Evolutionary conservation across 768 basidiomycete genomes (phyloP).

Genomic region (Auricularia auricula-judae): DNA sequence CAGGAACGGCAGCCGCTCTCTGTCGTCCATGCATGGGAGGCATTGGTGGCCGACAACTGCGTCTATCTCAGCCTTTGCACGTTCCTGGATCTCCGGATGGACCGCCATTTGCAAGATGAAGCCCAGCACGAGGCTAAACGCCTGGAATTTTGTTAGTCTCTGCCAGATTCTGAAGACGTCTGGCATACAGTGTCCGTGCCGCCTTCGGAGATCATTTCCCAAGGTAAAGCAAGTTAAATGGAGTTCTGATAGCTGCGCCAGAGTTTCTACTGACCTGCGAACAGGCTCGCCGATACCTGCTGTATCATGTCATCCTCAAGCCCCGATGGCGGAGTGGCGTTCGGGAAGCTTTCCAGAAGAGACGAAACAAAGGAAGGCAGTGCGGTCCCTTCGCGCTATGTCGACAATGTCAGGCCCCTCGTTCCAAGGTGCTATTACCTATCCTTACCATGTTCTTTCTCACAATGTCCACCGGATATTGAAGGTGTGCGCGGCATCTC

Average conservation of each 20-base stretch:
- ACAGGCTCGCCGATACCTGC: not conserved
- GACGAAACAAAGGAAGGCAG: not conserved
- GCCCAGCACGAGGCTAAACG: constrained; percentile 7
- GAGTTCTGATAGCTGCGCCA: not conserved
- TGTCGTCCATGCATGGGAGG: constrained; percentile 22
- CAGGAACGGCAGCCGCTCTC: not conserved
- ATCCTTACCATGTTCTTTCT: not conserved
- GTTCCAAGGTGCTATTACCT: no score
- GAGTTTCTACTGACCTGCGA: not conserved
- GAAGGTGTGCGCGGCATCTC: not conserved
- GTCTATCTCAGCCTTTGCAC: constrained; percentile 28
- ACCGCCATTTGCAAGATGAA: constrained; percentile 26
- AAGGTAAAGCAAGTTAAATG: not conserved
- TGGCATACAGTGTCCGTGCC: not conserved
- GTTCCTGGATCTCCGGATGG: constrained; percentile 25
- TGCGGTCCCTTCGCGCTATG: not conserved
- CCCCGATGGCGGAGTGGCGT: not conserved
- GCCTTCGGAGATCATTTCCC: not conserved
- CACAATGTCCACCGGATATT: not conserved
- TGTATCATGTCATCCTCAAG: constrained; percentile 1
- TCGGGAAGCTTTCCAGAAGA: not conserved
- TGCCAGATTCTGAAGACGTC: not conserved
- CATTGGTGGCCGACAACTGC: constrained; percentile 16
- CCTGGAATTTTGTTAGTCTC: not conserved
- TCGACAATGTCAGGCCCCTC: not conserved